Percentiles rank a stretch among this genome's conserved stretches.
These are phyloP conservation scores for Naumovozyma baii DNA, from an alignment of 805 yeast genomes.

Conservation along the genomic window DNA sequence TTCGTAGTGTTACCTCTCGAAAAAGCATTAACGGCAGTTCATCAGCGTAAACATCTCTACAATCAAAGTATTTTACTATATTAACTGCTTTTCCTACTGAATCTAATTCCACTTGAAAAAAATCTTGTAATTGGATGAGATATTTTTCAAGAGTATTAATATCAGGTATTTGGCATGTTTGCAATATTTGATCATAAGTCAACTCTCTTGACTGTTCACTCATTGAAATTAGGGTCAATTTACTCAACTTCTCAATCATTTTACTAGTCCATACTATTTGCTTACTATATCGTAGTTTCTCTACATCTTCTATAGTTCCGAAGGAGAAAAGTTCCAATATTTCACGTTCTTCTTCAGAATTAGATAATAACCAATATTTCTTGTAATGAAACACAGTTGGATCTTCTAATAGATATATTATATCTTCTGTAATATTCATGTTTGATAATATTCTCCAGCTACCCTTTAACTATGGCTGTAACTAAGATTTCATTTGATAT, in stretches of 20 bases:
- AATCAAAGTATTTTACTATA: constrained; percentile 10
- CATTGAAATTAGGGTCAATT: constrained; percentile 17
- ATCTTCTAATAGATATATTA: constrained; percentile 12
- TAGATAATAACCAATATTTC: constrained; percentile 17
- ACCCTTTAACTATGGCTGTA: too few relatives aligned
- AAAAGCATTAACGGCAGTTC: constrained; percentile 10
- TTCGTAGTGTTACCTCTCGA: not conserved
- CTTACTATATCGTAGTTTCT: not conserved
- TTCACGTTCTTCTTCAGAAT: constrained; percentile 2
- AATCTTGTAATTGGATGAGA: constrained; percentile 14
- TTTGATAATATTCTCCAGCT: too few relatives aligned
- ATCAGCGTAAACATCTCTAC: constrained; percentile 23
- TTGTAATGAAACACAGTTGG: constrained; percentile 18
- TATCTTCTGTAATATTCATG: constrained; percentile 2
- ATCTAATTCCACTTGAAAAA: constrained; percentile 17
- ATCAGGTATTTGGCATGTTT: constrained; percentile 9
- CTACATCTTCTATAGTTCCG: constrained; percentile 17
- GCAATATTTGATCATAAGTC: constrained; percentile 8
- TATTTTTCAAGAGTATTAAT: constrained; percentile 13
- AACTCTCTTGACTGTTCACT: constrained; percentile 12
- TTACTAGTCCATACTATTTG: constrained; percentile 3
- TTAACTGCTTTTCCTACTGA: constrained; percentile 10
- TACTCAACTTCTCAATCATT: constrained; percentile 17
- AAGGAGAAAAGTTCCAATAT: constrained; percentile 23
- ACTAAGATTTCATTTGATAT: not conserved